A percentile compares a stretch with the other conserved stretches of the same genome.
Conservation (phyloP, 169 alveolate species). For the Blepharisma undulans region DNA sequence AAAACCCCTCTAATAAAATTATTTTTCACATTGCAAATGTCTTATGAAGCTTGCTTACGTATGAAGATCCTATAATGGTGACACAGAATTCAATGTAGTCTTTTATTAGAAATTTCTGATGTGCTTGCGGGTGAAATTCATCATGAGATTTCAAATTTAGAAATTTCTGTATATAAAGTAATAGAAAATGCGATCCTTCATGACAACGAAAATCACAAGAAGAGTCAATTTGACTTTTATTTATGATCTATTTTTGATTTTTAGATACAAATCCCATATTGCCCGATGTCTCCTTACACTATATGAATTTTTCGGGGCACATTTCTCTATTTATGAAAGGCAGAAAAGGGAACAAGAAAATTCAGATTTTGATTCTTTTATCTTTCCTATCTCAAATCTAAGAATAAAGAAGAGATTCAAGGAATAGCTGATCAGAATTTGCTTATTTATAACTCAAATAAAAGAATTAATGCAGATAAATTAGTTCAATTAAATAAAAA, state of each 20-base stretch:
- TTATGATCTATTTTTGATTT: not conserved
- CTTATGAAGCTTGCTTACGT: not conserved
- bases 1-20: not conserved
- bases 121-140: not conserved
- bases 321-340: not conserved
- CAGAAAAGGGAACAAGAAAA: too few species aligned
- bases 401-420: not conserved
- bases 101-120: not conserved
- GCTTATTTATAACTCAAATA: not conserved
- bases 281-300: not conserved
- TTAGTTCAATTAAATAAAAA: too few species aligned
- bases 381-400: too few species aligned
- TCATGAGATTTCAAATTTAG: not conserved
- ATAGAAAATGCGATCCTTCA: not conserved
- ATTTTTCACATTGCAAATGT: not conserved
- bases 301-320: not conserved
- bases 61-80: constrained; percentile 22
- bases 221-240: not conserved
- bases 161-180: not conserved
- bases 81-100: not conserved
- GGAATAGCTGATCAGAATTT: not conserved
- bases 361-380: too few species aligned
- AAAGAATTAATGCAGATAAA: not conserved
- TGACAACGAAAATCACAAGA: not conserved
- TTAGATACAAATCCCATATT: not conserved